Evolutionary conservation across 495 filamentous ascomycete species (phyloP).

Genomic region (Paragyromitra xinjiangensis): DNA sequence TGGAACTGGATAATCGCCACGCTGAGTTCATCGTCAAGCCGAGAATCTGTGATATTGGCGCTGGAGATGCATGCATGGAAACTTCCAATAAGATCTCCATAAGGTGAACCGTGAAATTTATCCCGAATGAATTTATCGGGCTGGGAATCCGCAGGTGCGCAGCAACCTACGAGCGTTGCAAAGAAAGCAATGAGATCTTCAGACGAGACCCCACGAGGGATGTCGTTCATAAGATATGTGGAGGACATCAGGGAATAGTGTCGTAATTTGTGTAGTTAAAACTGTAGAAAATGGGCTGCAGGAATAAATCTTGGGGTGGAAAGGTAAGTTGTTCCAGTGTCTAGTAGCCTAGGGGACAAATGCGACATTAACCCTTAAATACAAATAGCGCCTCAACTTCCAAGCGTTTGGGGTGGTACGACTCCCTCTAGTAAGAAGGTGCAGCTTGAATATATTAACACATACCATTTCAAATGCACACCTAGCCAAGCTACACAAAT

Average conservation of each 20-base stretch:
- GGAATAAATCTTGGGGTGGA: too few species aligned
- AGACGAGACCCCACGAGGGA: neutral
- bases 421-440: too few species aligned
- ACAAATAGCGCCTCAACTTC: too few species aligned
- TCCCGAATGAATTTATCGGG: neutral
- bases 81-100: neutral
- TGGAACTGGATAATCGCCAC: conserved; percentile 4
- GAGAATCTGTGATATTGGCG: neutral
- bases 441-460: too few species aligned
- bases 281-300: too few species aligned
- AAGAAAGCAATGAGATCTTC: conserved; percentile 2
- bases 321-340: too few species aligned
- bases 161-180: conserved; percentile 4
- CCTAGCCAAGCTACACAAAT: too few species aligned
- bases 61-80: neutral
- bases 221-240: conserved; percentile 8
- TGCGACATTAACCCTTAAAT: too few species aligned
- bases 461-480: too few species aligned
- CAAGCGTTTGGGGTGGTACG: too few species aligned
- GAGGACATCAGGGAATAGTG: neutral
- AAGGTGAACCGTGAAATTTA: neutral
- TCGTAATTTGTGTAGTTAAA: too few species aligned
- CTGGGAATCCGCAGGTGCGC: neutral
- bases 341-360: too few species aligned
- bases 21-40: conserved; percentile 27